A percentile compares a stretch with the other conserved stretches of the same genome.
Evolutionary conservation across 2,329 filamentous ascomycete species (phyloP).

Genomic region (Rachicladosporium sp.): DNA sequence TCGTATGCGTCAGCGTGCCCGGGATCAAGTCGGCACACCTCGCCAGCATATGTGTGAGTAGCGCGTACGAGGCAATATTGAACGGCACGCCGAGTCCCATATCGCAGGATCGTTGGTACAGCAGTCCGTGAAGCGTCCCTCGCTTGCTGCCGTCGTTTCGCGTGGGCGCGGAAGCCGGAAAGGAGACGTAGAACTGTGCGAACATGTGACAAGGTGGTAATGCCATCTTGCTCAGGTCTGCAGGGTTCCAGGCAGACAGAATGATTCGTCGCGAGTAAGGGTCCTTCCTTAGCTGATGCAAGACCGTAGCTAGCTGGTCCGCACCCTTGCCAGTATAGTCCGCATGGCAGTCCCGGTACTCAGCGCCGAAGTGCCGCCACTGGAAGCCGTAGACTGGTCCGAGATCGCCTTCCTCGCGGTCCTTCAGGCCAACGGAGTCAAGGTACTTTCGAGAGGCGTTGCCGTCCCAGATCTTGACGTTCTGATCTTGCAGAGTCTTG

Average conservation of each 20-base stretch:
- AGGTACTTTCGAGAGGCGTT: conserved; percentile 87
- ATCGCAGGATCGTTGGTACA: conserved; percentile 91
- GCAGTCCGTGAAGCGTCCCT: conserved; percentile 69
- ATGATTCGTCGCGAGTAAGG: conserved; percentile 88
- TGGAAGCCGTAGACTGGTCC: conserved; percentile 97
- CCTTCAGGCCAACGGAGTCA: conserved; percentile 66
- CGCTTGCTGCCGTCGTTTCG: conserved; percentile 28
- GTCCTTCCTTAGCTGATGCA: conserved; percentile 68
- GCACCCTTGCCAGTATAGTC: conserved; percentile 85
- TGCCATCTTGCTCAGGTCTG: conserved; percentile 76
- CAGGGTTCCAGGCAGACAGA: conserved; percentile 86
- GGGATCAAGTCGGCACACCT: conserved; percentile 74
- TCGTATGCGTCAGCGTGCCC: conserved; percentile 81
- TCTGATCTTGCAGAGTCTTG: conserved; percentile 58
- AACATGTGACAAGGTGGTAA: conserved; percentile 96
- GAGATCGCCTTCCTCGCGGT: conserved; percentile 78
- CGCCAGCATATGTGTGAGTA: conserved; percentile 91
- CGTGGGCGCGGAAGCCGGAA: conserved; percentile 33
- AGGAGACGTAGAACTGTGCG: conserved; percentile 87
- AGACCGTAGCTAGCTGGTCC: conserved; percentile 84
- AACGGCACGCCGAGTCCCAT: conserved; percentile 97
- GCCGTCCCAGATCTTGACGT: conserved; percentile 96
- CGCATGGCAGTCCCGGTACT: conserved; percentile 64
- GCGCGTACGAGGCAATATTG: conserved; percentile 90
- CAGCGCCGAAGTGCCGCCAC: conserved; percentile 94